Conservation (phyloP, 2,329 filamentous ascomycete genomes). For the Calonectria pauciramosa region DNA sequence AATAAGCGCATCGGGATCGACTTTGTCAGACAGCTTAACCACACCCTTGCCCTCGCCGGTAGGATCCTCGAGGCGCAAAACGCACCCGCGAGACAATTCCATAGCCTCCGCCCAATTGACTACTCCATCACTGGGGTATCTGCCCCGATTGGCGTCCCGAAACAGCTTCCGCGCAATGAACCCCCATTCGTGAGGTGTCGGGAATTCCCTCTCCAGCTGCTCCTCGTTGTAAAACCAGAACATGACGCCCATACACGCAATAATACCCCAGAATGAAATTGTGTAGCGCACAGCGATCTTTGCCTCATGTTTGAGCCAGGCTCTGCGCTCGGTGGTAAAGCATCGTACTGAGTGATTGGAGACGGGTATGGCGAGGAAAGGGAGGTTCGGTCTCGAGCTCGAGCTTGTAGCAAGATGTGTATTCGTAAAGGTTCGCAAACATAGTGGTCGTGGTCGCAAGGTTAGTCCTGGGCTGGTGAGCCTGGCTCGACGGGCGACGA, state of each 20-base stretch:
- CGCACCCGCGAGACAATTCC: constrained; percentile 68
- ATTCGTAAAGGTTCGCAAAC: constrained; percentile 46
- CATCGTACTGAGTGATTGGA: constrained; percentile 73
- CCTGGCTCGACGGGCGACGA: constrained; percentile 49
- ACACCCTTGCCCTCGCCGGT: constrained; percentile 77
- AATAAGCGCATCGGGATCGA: constrained; percentile 78
- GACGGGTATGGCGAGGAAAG: constrained; percentile 64
- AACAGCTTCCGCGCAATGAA: constrained; percentile 78
- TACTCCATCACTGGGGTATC: constrained; percentile 64
- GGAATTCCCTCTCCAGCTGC: constrained; percentile 79
- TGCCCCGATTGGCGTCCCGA: constrained; percentile 73
- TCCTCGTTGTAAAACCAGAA: constrained; percentile 80
- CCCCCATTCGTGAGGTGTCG: constrained; percentile 87
- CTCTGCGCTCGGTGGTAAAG: constrained; percentile 83
- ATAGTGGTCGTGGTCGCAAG: constrained; percentile 35
- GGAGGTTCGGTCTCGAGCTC: constrained; percentile 53
- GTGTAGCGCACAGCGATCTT: constrained; percentile 78
- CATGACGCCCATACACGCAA: constrained; percentile 71
- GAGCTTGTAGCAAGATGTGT: constrained; percentile 44
- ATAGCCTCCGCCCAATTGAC: constrained; percentile 79
- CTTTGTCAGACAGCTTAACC: constrained; percentile 67
- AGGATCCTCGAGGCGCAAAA: constrained; percentile 78
- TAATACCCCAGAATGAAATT: constrained; percentile 73
- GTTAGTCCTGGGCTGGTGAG: constrained; percentile 32
- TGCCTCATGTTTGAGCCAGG: constrained; percentile 79